Base-by-base conservation (phyloP, 352 stramenopile genomes). In the Phytophthora citrophthora region DNA sequence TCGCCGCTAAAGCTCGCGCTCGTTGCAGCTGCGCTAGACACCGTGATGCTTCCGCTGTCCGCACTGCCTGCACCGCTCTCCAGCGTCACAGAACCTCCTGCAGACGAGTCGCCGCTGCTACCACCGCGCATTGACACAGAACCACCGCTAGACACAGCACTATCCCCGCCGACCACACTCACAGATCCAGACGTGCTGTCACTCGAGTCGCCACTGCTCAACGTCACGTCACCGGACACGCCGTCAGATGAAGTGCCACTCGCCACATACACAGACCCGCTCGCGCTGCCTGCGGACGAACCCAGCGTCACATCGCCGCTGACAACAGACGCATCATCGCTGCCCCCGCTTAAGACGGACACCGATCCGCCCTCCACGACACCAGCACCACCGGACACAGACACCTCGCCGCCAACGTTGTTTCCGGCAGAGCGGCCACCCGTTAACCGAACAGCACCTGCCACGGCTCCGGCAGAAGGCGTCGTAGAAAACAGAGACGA, bases 341-440 rank as follows among this genome's bases (percentile, higher is more conserved):
- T 15, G 13, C 59, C 41, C 23, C 38, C 61, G n/a, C 53, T 63
- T 7, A 68, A 39, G 32, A 68, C 61, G 31, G 52, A 59, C 52
- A 68, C 46, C 26, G 46, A 58, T 0, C 59, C 59, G 44, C 49
- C 49, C 39, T 50, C 26, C 8, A 27, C 46, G 41, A 54, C 48
- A 41, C 61, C 47, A 24, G 53, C 16, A 16, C 61, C 61, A 6
- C 61, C 53, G 15, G 49, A 58, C 16, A 69, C 48, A 44, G 54
- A 64, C 44, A 69, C 53, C 45, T 50, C 3, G 20, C 62, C 62
- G 36, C 54, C 54, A 1, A 38, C 54, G 32, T 65, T 70, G 44
- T 58, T 29, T 36, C 62, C 54, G n/a, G 31, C 43, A 64, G 62
- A 60, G 5, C 27, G 34, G n/a, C 62, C 54, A 27, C 54, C 62